Conservation (phyloP, 2,329 filamentous ascomycete genomes). For the Aspergillus fructus region DNA sequence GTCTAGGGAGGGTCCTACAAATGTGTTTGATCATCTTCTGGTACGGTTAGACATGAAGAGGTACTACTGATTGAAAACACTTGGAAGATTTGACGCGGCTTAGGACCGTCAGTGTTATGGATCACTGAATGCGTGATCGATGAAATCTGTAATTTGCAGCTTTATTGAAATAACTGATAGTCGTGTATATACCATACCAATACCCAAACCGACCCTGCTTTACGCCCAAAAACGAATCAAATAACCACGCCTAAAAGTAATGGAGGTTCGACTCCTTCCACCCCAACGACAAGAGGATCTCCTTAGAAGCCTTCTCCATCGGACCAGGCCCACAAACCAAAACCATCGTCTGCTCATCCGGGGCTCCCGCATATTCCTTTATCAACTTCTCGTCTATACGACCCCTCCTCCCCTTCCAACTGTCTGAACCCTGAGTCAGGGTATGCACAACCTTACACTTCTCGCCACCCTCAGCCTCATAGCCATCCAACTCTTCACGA, state of each 20-base stretch:
- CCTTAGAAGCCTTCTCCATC: constrained; percentile 67
- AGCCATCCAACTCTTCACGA: constrained; percentile 66
- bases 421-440: constrained; percentile 61
- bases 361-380: constrained; percentile 50
- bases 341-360: constrained; percentile 59
- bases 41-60: constrained; percentile 69
- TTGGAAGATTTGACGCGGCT: background rate
- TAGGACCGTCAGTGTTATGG: background rate
- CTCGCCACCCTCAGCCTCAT: constrained; percentile 52
- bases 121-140: background rate
- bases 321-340: constrained; percentile 76
- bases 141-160: background rate
- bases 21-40: constrained; percentile 67
- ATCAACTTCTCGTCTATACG: constrained; percentile 65
- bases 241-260: constrained; percentile 63
- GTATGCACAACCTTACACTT: constrained; percentile 66
- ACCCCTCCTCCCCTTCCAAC: constrained; percentile 69
- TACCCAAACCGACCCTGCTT: background rate
- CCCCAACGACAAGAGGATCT: constrained; percentile 59
- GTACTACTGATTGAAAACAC: constrained; percentile 53
- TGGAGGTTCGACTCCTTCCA: constrained; percentile 72
- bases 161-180: constrained; percentile 6
- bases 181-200: constrained; percentile 1
- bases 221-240: background rate
- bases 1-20: constrained; percentile 47